phyloP scores from a whole-genome alignment of 371 early-diverging fungal species.

The Mortierella sp. region DNA sequence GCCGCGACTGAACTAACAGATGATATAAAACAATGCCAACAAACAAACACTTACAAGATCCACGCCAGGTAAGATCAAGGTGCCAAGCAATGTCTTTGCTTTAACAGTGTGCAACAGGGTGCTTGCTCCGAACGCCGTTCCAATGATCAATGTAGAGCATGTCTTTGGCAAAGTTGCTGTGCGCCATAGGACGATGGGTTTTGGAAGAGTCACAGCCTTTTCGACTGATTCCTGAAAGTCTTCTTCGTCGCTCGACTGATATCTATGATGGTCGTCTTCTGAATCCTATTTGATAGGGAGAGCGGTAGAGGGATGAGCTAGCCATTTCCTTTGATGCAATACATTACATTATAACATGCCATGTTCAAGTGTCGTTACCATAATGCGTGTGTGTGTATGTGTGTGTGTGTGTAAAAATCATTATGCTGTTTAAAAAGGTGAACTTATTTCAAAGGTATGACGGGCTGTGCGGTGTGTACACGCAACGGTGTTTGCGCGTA shows the following conservation, averaged over 20 bases:
- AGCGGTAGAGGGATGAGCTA: too few relatives aligned
- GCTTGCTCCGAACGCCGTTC: conserved; percentile 48
- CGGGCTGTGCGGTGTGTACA: too few relatives aligned
- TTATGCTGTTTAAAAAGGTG: too few relatives aligned
- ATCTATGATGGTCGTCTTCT: conserved; percentile 49
- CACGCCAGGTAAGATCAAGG: conserved; percentile 36
- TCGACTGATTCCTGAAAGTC: conserved; percentile 44
- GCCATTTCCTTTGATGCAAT: too few relatives aligned
- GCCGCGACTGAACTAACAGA: too few relatives aligned
- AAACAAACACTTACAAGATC: conserved; percentile 28
- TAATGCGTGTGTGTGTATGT: too few relatives aligned
- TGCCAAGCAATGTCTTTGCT: conserved; percentile 43
- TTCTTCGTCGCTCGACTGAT: conserved; percentile 57
- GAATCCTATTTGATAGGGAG: conserved; percentile 23
- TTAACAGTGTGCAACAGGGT: conserved; percentile 36
- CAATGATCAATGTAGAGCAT: conserved; percentile 43
- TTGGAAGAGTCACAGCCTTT: conserved; percentile 42
- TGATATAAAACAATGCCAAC: too few relatives aligned
- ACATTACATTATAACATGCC: too few relatives aligned
- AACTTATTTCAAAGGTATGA: too few relatives aligned
- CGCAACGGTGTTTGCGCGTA: too few relatives aligned
- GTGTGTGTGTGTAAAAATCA: too few relatives aligned
- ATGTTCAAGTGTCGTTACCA: too few relatives aligned
- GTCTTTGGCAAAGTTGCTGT: conserved; percentile 10
- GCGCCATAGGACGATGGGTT: conserved; percentile 41